Base-by-base conservation (phyloP, 805 yeast genomes). In the Ogataea thermomethanolica region DNA sequence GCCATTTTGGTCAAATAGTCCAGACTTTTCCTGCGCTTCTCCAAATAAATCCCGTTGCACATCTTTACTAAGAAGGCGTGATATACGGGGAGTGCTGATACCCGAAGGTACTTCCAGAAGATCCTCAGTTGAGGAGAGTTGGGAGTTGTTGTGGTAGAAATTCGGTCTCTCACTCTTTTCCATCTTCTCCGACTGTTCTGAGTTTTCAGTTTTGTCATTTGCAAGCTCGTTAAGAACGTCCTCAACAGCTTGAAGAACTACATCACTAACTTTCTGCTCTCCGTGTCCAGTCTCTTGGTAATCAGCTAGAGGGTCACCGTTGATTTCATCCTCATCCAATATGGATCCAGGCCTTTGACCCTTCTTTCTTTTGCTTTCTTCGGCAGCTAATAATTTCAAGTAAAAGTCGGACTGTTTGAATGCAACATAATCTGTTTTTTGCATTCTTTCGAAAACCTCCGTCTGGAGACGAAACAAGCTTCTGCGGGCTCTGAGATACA, bases 191-290 rank as follows among this genome's bases (percentile, higher is more conserved):
- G 31, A 14, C 11, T 14, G 20, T 21, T 17, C 25, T 25, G 25
- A 30, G 2, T 35, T 42, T 7, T 38, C 44, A 12, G 9, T 32
- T 5, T 47, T 41, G 26, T 61, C 55, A 21, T 52, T 62, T 72
- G 76, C 74, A 25, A 82, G 80, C 46, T 79, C 77, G 21, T 72
- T 73, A 41, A 83, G 70, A 3, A 85, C 88, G 54, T 76, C 79
- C 53, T 81, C 85, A 13, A 82, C 84, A 0, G 87, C 86, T 37
- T 68, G 66, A 5, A 79, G 59, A 1, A 75, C 81, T 12, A 59
- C 66, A 3, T 70, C 69, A 35, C 74, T 69, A 3, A 71, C 67
- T 27, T 59, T 60, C 26, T 64, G 67, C 14, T 65, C 62, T 11
- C 61, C 65, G 1, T 62, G 55, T 9, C 37, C 54, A 20, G 52